Evolutionary conservation across 129 eudicot species (phyloP), one percentile per base, ranked within the genome.

Genomic region (Arctium lappa): DNA sequence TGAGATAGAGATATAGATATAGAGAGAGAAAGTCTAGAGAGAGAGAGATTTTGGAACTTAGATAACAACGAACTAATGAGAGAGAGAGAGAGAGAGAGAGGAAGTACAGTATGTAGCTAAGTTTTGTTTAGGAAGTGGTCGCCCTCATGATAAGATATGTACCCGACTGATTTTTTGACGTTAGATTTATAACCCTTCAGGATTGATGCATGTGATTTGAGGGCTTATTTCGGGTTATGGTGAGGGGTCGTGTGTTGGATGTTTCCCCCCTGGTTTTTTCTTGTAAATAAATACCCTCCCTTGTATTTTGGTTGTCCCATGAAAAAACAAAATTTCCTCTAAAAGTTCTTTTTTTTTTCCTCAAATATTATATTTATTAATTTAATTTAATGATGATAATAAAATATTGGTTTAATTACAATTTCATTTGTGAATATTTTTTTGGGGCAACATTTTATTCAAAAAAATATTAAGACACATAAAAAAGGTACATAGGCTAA

Each of bases 21-120:
- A 79, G 83, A 82, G 80, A 72, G 50, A 86, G 80, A 44, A 46
- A 56, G 60, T 79, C 38, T 71, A 79, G 27, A 22, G 27, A 22
- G 82, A 83, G 73, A 77, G 79, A 16, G 68, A 73, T 79, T 66
- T 72, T 79, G 40, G 68, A 48, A 48, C 81, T 83, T 56, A 77
- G 87, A 85, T 74, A 85, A 85, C 84, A 80, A 85, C 87, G 84
- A 73, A 85, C 69, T 79, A 46, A 78, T 63, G 86, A 73, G 86
- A 70, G 83, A 74, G 82, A 75, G 74, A 70, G 83, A 74, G 82
- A 75, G 74, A 80, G 65, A 56, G 63, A 30, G 69, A 82, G 27
- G 27, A 22, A 22, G 70, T 78, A 81, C 76, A 77, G 73, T 76
- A 78, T 30, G 75, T 84, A 40, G 77, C 48, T 22, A 63, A 6